Evolutionary conservation across 495 filamentous ascomycete species (phyloP), one percentile per base, ranked within the genome.

Genomic region (Penicillium daleae): DNA sequence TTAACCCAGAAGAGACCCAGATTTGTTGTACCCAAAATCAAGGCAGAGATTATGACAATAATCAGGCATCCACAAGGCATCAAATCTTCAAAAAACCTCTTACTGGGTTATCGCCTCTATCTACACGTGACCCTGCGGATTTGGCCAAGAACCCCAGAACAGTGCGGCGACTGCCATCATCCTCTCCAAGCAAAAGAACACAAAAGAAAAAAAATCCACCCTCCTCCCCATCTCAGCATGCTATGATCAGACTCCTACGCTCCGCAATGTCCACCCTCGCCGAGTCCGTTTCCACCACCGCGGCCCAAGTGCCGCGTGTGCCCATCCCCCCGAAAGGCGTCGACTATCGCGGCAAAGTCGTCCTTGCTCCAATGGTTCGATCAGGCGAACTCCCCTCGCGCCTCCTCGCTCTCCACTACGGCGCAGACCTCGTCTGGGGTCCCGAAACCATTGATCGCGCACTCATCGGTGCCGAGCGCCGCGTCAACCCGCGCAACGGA

Each of bases 321-420:
- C 88, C 92, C 51, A 97, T 97, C 71, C 93, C 93, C 56, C 84
- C 82, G 60, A 90, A 89, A 72, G 93, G 93, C 57, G 92, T 96
- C 72, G 93, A 97, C 78, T 97, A 96, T 76, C 86, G 93, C 65
- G 89, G 89, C 68, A 97, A 96, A 76, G 75, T 97, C 62, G 96
- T 97, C 33, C 88, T 99, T 33, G 95, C 95, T 26, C 95, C 95
- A 40, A 99, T 99, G 95, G 95, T 99, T 26, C 89, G 95, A 39
- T 93, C 90, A 27, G 96, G 96, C 66, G 95, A 99, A 78, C 81
- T 97, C 19, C 96, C 96, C 5, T 92, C 90, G 9, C 88, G 95
- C 17, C 84, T 99, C 1, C 72, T 93, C 4, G 90, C 95, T 7
- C 85, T 99, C 21, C 88, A 96, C 67, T 98, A 99, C 72, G 95